Base-by-base conservation (phyloP, 129 eudicot species). In the Artemisia argyi region DNA sequence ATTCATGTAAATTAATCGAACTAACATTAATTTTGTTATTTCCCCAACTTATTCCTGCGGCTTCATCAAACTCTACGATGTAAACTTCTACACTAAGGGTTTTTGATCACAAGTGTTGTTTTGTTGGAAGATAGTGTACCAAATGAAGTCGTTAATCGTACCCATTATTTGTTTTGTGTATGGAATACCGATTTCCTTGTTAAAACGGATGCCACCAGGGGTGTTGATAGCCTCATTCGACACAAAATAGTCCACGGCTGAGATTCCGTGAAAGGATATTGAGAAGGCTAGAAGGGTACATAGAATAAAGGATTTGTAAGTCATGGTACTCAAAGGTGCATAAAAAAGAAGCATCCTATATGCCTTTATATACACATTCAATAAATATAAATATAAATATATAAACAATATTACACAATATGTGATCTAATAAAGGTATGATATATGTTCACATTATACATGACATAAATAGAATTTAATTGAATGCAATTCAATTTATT, bases 81-180 rank as follows among this genome's bases (percentile, higher is more conserved):
- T 14, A 61, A 53, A 71, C 9, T 7, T 1, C 6, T 7, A 78
- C 51, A 2, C 22, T 0, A 78, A 1, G 2, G 52, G 51, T 15
- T 71, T 78, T 52, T 49, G 24, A 22, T 78, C 81, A 0, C 35
- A n/a, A 0, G 52, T 61, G 28, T 11, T 30, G 55, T 71, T 53
- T 26, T 71, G 77, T n/a, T 78, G 57, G 68, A 78, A 78, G 60
- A 78, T 0, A 2, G 28, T 65, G 12, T 24, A 11, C 82, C 77
- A 71, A 42, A 78, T 28, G 61, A 44, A 71, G 11, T 55, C 5
- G 66, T 46, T 56, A 61, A 1, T 11, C 10, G 44, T 32, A 1
- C 11, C 53, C 73, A 78, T 64, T 65, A 66, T 18, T 56, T 72
- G 20, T 44, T 55, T 57, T 16, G 77, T 11, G 78, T n/a, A 78